Percentiles rank a stretch among this genome's conserved stretches.
Evolutionary conservation across 208 protist genomes (phyloP).

Genomic region (Crithidia mellificae): DNA sequence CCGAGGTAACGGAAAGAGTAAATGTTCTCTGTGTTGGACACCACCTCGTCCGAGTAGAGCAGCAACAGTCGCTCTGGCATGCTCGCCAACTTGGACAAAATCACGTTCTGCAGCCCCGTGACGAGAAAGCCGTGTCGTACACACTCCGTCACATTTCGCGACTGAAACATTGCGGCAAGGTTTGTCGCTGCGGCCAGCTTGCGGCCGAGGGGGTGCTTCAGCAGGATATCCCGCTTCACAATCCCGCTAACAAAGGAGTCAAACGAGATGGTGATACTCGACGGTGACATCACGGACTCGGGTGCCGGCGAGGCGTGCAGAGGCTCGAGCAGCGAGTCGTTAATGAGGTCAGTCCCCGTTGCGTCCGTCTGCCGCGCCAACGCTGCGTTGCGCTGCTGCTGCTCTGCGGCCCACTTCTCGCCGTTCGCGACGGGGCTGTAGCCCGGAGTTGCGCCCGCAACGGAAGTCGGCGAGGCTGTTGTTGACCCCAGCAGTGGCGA

Average conservation of each 20-base stretch:
- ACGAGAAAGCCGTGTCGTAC: constrained; percentile 85
- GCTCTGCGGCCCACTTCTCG: background rate
- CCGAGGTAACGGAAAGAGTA: constrained; percentile 86
- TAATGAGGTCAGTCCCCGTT: too few species aligned
- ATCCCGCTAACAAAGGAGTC: constrained; percentile 84
- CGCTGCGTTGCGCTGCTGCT: background rate
- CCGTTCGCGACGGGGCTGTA: background rate
- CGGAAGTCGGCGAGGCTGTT: background rate
- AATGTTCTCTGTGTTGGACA: constrained; percentile 71
- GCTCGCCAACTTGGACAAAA: constrained; percentile 66
- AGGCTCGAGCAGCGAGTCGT: constrained; percentile 1
- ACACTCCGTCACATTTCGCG: constrained; percentile 76
- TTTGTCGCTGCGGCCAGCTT: constrained; percentile 82
- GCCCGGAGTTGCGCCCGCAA: background rate
- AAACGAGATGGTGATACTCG: constrained; percentile 66
- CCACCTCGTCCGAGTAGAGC: constrained; percentile 69
- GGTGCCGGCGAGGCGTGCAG: background rate
- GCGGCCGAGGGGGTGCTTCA: constrained; percentile 79
- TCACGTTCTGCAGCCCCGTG: constrained; percentile 54
- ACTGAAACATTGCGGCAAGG: constrained; percentile 73
- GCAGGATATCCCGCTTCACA: constrained; percentile 76
- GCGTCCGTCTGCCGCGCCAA: background rate
- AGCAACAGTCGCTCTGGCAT: constrained; percentile 60
- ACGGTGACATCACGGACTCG: constrained; percentile 18
- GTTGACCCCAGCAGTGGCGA: background rate